Percentiles rank a stretch among this genome's conserved stretches.
Evolutionary conservation across 225 moss, liverwort and hornwort genomes (phyloP).

Genomic region (Physcomitrellopsis africana): DNA sequence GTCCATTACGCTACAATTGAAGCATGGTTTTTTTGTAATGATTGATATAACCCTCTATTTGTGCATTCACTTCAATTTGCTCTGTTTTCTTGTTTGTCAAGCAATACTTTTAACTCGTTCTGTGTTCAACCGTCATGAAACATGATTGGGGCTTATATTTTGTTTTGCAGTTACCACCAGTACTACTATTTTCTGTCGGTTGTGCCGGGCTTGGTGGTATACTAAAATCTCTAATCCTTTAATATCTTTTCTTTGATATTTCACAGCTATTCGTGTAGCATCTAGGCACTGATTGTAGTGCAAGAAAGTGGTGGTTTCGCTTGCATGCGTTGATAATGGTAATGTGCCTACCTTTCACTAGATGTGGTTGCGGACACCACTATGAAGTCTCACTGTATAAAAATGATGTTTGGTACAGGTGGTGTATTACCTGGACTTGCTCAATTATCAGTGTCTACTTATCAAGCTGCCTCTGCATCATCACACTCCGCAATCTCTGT

Average conservation of each 20-base stretch:
- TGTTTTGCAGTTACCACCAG: slow-evolving; percentile 85
- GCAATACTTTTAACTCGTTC: neutral
- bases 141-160: slow-evolving; percentile 20
- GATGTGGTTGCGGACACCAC: neutral
- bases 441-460: slow-evolving; percentile 92
- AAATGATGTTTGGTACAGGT: slow-evolving; percentile 53
- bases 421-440: slow-evolving; percentile 94
- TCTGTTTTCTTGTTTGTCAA: neutral
- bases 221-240: neutral
- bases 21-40: neutral
- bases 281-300: neutral
- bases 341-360: neutral
- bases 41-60: neutral
- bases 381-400: slow-evolving; percentile 6
- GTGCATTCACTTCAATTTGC: neutral
- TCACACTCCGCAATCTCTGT: slow-evolving; percentile 87
- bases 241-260: neutral
- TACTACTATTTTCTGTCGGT: slow-evolving; percentile 86
- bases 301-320: neutral
- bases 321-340: slow-evolving; percentile 8
- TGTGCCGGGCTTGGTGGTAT: slow-evolving; percentile 92
- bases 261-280: slow-evolving; percentile 9
- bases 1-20: neutral
- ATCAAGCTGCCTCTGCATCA: slow-evolving; percentile 87
- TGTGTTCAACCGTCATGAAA: slow-evolving; percentile 18